Percentiles rank a stretch among this genome's conserved stretches.
These are phyloP conservation scores for Elaeis oleifera DNA, from an alignment of 202 grass and related monocot species.

Conservation along the genomic window DNA sequence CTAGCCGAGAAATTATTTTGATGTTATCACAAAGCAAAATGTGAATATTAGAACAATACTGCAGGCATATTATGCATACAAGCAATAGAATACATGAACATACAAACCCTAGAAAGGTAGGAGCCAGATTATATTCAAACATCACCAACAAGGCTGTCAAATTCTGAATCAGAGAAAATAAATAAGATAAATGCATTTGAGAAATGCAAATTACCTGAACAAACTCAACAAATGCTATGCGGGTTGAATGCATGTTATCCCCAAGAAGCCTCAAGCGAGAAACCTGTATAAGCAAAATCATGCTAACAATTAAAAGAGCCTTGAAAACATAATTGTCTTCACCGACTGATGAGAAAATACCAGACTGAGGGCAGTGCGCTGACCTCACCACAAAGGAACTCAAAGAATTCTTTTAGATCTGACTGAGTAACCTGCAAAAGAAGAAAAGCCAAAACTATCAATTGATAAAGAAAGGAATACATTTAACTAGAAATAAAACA, in stretches of 20 bases:
- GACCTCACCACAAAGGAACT: conserved; percentile 8
- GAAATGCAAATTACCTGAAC: conserved; percentile 4
- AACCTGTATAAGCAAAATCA: conserved; percentile 1
- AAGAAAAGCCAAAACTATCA: neutral
- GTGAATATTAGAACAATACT: too few species aligned
- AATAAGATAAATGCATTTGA: neutral
- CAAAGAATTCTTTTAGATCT: conserved; percentile 15
- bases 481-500: too few species aligned
- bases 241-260: conserved; percentile 13
- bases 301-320: neutral
- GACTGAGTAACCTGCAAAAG: conserved; percentile 10
- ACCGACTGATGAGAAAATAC: neutral
- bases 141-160: neutral
- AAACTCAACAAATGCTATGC: conserved; percentile 19
- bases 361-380: neutral
- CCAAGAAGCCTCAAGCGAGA: conserved; percentile 19
- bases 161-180: neutral
- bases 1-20: too few species aligned
- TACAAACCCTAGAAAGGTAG: too few species aligned
- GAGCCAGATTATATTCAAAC: neutral
- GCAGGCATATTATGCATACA: too few species aligned
- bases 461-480: too few species aligned
- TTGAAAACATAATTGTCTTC: too few species aligned
- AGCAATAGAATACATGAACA: too few species aligned
- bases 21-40: too few species aligned